Evolutionary conservation across 2,329 filamentous ascomycete species (phyloP), one percentile per base, ranked within the genome.

Genomic region (Meredithiella fracta): DNA sequence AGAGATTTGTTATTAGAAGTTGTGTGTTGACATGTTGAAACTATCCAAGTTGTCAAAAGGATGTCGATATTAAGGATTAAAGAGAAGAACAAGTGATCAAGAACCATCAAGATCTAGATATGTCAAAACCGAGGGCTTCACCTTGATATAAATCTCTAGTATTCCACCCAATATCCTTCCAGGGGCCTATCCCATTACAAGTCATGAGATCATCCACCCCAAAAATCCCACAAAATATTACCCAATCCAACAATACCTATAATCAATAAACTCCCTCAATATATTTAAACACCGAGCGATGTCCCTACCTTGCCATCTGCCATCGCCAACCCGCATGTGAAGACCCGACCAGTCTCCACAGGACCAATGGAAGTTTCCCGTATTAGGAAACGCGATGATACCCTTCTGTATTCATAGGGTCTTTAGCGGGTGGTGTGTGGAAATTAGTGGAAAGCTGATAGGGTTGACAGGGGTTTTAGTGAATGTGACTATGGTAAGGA

Each of bases 291-390:
- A 11, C 29, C 29, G 29, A 34, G 29, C 29, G 5, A 34, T 34
- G 5, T 34, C 11, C 29, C 29, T 11, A 11, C 11, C 29, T 11
- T 34, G 29, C 29, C 29, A 34, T 34, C 5, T 34, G 29, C 29
- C 29, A 34, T 34, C 29, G 11, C 11, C n/a, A n/a, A 11, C 29
- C 29, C 11, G 29, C 29, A 44, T 8, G 17, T 15, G 8, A 20
- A 44, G 40, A 8, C 11, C 40, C 40, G 11, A 44, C 8, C 40
- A 44, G 15, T 9, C 14, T 22, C 40, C 15, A 17, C 40, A 44
- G 49, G 49, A 51, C 49, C 17, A 51, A 51, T 31, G 49, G 49
- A 51, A 31, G 49, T 29, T 51, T 51, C n/a, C 49, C 26, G 23
- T 3, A 29, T 51, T 17, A 15, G 25, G 23, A 51, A 51, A 34